Evolutionary conservation across 768 basidiomycete species (phyloP), one percentile per base, ranked within the genome.

Genomic region (Boletus speciosus): DNA sequence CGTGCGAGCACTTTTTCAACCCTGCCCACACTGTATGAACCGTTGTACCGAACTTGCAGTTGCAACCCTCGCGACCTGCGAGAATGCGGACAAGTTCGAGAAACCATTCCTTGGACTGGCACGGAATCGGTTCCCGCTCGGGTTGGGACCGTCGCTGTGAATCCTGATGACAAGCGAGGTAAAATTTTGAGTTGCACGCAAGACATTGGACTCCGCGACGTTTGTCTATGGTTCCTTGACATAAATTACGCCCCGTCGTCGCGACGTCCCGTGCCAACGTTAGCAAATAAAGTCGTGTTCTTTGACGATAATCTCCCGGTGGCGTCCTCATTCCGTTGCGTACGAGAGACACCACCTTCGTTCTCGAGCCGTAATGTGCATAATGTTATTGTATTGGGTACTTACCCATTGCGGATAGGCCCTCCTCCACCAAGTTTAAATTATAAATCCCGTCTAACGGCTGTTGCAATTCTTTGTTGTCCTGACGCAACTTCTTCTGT

Each of bases 241-340:
- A 51, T 46, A 47, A 58, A 48, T 21, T 8, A 19, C 39, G 4
- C 27, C n/a, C 25, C 9, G 9, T 45, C 38, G 6, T 29, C 19
- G 25, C 40, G 36, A 31, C 36, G 31, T 44, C 34, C 7, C n/a
- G 34, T 32, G 11, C 31, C 31, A 32, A 11, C 4, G 10, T 38
- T 25, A 21, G 45, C 52, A 54, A 44, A 52, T 56, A 50, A 52
- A 52, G 52, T 35, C n/a, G 6, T 34, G 21, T 25, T 47, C 35
- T 25, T 47, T 47, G 23, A 42, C 44, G 44, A 54, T 47, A 21
- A 38, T 49, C 47, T 38, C 6, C 53, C 47, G 45, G 64, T 56
- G 63, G 60, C 64, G 64, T 34, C 42, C 51, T 61, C 52, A 60
- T 63, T 54, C 42, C 61, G 52, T 23, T 40, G 44, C 49, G 36